Conservation (phyloP, 192 early-diverging fungal species). For the Jimgerdemannia lactiflua region DNA sequence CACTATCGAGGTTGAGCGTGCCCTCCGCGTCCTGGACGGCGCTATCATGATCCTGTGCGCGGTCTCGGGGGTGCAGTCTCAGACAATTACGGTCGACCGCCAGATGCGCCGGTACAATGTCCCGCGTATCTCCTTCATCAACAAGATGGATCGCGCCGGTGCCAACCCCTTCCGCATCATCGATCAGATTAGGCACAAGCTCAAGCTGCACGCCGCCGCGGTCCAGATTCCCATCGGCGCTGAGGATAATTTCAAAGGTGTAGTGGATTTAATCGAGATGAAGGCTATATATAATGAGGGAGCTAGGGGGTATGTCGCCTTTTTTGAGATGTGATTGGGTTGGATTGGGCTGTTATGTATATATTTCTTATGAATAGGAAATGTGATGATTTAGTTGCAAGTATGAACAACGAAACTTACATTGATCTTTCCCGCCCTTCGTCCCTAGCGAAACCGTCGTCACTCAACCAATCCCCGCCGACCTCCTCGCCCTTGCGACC, state of each 20-base stretch:
- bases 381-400: too few species aligned
- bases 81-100: slow-evolving; percentile 88
- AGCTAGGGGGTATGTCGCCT: slow-evolving; percentile 61
- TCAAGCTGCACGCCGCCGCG: slow-evolving; percentile 74
- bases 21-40: slow-evolving; percentile 83
- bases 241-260: slow-evolving; percentile 85
- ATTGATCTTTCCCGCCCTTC: neutral
- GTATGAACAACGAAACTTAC: too few species aligned
- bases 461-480: slow-evolving; percentile 66
- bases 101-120: slow-evolving; percentile 90
- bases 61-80: slow-evolving; percentile 83
- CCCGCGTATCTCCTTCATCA: slow-evolving; percentile 84
- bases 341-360: too few species aligned
- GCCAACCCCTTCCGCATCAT: slow-evolving; percentile 81
- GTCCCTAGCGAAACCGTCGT: slow-evolving; percentile 61
- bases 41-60: slow-evolving; percentile 84
- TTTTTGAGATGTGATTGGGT: too few species aligned
- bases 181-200: slow-evolving; percentile 77
- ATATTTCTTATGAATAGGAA: too few species aligned
- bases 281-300: slow-evolving; percentile 92
- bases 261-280: slow-evolving; percentile 87
- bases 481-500: slow-evolving; percentile 57
- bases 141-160: slow-evolving; percentile 90
- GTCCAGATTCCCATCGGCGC: slow-evolving; percentile 85
- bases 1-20: slow-evolving; percentile 88